Percentiles rank a stretch among this genome's conserved stretches.
These are phyloP conservation scores for Heracleum sosnowskyi DNA, from an alignment of 129 eudicot genomes.

Conservation along the genomic window DNA sequence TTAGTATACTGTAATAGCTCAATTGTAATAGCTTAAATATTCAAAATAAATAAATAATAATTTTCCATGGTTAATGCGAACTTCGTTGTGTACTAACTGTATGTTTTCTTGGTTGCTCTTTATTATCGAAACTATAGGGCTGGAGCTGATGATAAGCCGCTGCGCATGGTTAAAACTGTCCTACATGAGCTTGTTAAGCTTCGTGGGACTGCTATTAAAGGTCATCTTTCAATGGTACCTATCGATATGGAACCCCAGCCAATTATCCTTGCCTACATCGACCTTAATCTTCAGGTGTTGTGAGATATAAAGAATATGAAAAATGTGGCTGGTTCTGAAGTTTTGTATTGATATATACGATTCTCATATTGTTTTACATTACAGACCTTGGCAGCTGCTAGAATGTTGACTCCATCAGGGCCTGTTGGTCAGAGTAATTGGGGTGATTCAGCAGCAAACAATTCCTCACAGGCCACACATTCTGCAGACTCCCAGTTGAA, in stretches of 20 bases:
- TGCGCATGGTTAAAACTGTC: conserved; percentile 99
- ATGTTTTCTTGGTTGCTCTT: not conserved
- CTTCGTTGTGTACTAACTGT: not conserved
- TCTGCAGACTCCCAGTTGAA: conserved; percentile 84
- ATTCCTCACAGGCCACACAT: conserved; percentile 64
- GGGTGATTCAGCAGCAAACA: conserved; percentile 83
- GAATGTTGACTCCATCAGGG: conserved; percentile 90
- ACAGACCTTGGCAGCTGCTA: conserved; percentile 65
- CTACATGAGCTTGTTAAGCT: conserved; percentile 97
- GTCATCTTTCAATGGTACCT: conserved; percentile 99
- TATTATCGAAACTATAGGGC: conserved; percentile 43
- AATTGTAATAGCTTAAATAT: no score
- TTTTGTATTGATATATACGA: not conserved
- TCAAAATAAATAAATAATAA: no score
- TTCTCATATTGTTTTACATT: conserved; percentile 4
- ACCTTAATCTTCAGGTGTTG: conserved; percentile 92
- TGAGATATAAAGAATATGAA: not conserved
- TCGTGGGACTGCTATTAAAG: conserved; percentile 94
- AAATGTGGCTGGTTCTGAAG: not conserved
- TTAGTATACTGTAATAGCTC: no score
- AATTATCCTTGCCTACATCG: conserved; percentile 94
- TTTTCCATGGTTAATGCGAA: not conserved
- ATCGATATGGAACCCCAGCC: conserved; percentile 97
- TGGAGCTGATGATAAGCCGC: conserved; percentile 98
- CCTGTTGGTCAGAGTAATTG: conserved; percentile 88